Percentiles rank a stretch among this genome's conserved stretches.
Evolutionary conservation across 2,329 filamentous ascomycete species (phyloP).

Genomic region (Claviceps pusilla): DNA sequence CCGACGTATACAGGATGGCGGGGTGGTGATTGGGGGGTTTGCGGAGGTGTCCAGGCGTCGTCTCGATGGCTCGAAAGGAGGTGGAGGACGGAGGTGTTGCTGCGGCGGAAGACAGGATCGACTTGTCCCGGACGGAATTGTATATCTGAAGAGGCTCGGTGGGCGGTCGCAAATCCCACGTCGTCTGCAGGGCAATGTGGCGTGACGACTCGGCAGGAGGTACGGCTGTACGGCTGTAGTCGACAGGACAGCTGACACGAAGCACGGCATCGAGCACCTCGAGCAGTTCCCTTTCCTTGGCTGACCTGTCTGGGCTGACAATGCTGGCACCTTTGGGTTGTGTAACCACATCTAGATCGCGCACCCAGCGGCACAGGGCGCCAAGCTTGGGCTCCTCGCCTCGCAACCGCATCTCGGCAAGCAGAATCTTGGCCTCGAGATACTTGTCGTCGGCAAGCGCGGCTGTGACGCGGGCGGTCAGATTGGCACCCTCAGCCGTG

Average conservation of each 20-base stretch:
- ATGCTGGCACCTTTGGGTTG: slow-evolving; percentile 28
- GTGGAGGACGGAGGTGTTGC: slow-evolving; percentile 13
- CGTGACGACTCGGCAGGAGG: slow-evolving; percentile 17
- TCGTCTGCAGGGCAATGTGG: slow-evolving; percentile 42
- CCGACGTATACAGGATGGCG: slow-evolving; percentile 48
- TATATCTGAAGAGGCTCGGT: slow-evolving; percentile 32
- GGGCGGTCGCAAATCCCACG: slow-evolving; percentile 42
- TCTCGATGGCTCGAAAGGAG: slow-evolving; percentile 44
- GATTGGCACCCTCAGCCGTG: slow-evolving; percentile 36
- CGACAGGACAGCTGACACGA: slow-evolving; percentile 43
- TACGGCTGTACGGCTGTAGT: slow-evolving; percentile 29
- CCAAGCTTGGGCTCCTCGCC: slow-evolving; percentile 50
- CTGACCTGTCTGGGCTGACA: slow-evolving; percentile 20
- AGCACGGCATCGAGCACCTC: slow-evolving; percentile 49
- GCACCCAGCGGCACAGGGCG: slow-evolving; percentile 56
- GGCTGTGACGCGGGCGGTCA: slow-evolving; percentile 51
- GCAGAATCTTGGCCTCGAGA: slow-evolving; percentile 46
- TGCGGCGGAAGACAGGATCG: slow-evolving; percentile 29
- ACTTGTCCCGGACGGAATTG: slow-evolving; percentile 42
- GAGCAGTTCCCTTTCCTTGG: slow-evolving; percentile 39
- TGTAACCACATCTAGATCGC: slow-evolving; percentile 54
- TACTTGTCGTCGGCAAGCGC: slow-evolving; percentile 52
- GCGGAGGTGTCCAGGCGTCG: slow-evolving; percentile 40
- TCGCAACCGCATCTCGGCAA: slow-evolving; percentile 57
- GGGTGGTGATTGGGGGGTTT: slow-evolving; percentile 55